Evolutionary conservation across 75 land plant species (phyloP), one percentile per base, ranked within the genome.

Genomic region (Sequoiadendron giganteum): DNA sequence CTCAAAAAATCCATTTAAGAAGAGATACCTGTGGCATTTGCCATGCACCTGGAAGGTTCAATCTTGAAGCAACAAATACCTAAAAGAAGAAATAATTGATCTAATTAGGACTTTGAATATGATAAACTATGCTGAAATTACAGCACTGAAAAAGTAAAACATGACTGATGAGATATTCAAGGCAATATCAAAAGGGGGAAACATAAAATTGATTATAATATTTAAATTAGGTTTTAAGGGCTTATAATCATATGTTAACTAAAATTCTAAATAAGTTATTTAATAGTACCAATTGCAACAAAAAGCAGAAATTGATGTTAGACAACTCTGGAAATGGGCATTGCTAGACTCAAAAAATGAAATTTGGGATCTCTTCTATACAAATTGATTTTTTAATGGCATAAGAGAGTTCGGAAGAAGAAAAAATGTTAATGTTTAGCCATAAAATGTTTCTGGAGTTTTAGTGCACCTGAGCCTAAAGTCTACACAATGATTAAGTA

Each of bases 1-100:
- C n/a, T 15, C 38, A 85, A 49, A 49, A 58, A 52, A 58, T 14
- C 86, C 21, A 34, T 85, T 6, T 36, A 55, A 79, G 30, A 45
- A 87, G 45, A 88, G 21, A 87, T 86, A 98, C 99, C 99, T 98
- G 99, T 2, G 99, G 99, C 99, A 98, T 98, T 89, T 98, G 99
- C 99, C 99, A 98, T 11, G 96, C 84, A 77, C 91, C 94, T 7
- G 99, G 97, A 78, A 97, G 85, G 90, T 98, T 96, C n/a, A 98
- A 91, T 89, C 99, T 95, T 16, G 95, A 91, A 72, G 97, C 99
- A 42, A 95, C 92, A 90, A 96, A 98, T 49, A 98, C 94, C 99
- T 98, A 89, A 49, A 88, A 40, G 58, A 52, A 54, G n/a, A 13
- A 85, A 68, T 48, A 40, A 85, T 21, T 56, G n/a, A 36, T 5